Base-by-base conservation (phyloP, 2,329 filamentous ascomycete genomes). In the Parastagonospora nodorum region DNA sequence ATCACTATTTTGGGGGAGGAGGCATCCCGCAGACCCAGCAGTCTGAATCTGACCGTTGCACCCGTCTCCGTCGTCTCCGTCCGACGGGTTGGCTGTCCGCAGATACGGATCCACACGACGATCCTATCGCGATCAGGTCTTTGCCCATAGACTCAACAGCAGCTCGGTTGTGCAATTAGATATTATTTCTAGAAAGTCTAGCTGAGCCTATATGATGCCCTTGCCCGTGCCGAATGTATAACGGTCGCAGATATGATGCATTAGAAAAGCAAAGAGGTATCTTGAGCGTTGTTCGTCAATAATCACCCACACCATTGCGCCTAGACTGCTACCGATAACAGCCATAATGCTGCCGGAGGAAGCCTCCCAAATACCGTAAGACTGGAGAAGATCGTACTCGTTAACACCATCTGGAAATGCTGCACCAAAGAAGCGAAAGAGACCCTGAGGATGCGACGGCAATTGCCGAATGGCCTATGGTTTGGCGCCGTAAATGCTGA, bases 371-470 rank as follows among this genome's bases (percentile, higher is more conserved):
- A 49, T 51, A 50, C 36, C 36, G 42, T 45, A 44, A 31, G 9
- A 35, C 29, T 45, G 36, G 29, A 40, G 44, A 33, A 28, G 36
- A 46, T 40, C 44, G 15, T 14, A 10, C 9, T 46, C 16, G 16
- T 31, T 9, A 9, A 31, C 29, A 11, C 29, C 8, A 28, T 19
- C 28, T 31, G 32, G 28, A 36, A 14, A 33, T 46, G 36, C 15
- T 39, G 35, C 43, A 10, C 27, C 19, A 24, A 19, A 15, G 15
- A 50, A 53, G 44, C 16, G 49, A 30, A 44, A 45, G 33, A 43
- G 33, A 51, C 48, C 14, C 47, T 51, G 30, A 47, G 43, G 50
- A 48, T 44, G 48, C 49, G 49, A 48, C 51, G 35, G 52, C 48
- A 53, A 48, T 44, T 45, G 24, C 40, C 51, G 38, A 43, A 45